Conservation (phyloP, 345 rosid species). For the Orychophragmus violaceus region DNA sequence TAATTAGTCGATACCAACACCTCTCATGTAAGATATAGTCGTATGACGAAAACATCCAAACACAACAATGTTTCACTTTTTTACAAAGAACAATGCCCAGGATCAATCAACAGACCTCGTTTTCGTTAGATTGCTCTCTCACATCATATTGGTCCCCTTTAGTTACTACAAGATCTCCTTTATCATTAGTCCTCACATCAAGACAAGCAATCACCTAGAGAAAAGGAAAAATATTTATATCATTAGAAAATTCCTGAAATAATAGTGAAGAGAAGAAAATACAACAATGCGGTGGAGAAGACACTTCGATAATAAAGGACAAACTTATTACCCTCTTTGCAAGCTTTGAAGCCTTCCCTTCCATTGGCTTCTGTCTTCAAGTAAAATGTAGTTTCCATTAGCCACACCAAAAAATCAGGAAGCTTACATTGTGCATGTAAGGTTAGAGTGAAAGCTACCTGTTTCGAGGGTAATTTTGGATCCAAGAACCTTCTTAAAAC, state of each 20-base stretch:
- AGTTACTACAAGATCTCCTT: slow-evolving; percentile 96
- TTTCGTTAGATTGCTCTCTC: slow-evolving; percentile 74
- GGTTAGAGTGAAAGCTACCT: slow-evolving; percentile 48
- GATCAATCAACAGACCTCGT: slow-evolving; percentile 54
- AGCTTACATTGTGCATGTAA: not conserved
- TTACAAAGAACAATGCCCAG: slow-evolving; percentile 1
- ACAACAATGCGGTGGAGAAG: not conserved
- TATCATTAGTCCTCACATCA: slow-evolving; percentile 91
- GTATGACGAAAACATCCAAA: not conserved
- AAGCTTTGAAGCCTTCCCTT: slow-evolving; percentile 73
- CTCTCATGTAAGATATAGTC: not conserved
- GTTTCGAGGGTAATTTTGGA: slow-evolving; percentile 38
- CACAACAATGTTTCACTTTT: not conserved
- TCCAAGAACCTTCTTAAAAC: slow-evolving; percentile 76
- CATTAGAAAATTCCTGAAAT: not conserved
- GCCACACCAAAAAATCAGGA: slow-evolving; percentile 25
- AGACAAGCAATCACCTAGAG: slow-evolving; percentile 94
- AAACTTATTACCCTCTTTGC: slow-evolving; percentile 79
- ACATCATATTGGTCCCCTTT: slow-evolving; percentile 98
- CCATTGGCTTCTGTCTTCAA: slow-evolving; percentile 70
- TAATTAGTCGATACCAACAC: slow-evolving; percentile 1
- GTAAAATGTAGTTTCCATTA: slow-evolving; percentile 47
- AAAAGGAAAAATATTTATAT: not conserved
- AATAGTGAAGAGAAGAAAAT: not conserved
- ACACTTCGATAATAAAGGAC: not conserved